phyloP scores from a whole-genome alignment of 345 rosid genomes.

The Lepidium africanum region DNA sequence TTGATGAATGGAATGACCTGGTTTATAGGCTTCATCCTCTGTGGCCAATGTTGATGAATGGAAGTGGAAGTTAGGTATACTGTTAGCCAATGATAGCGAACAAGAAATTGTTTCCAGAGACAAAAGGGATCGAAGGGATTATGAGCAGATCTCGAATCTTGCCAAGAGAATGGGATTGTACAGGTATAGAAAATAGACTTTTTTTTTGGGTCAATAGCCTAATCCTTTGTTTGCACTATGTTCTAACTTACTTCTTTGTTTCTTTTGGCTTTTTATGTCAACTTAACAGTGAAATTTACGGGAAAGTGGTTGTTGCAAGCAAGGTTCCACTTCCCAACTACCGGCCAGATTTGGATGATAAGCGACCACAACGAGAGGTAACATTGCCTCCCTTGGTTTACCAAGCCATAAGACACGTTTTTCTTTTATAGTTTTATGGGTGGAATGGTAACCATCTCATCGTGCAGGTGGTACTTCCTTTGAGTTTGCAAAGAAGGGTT shows the following conservation, averaged over 20 bases:
- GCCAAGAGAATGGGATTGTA: constrained; percentile 90
- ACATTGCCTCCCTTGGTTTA: constrained; percentile 11
- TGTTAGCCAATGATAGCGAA: constrained; percentile 64
- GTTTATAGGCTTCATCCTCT: constrained; percentile 78
- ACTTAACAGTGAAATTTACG: constrained; percentile 66
- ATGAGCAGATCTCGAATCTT: constrained; percentile 82
- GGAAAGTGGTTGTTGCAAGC: constrained; percentile 93
- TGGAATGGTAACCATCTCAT: constrained; percentile 1
- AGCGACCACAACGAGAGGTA: constrained; percentile 99
- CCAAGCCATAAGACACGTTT: background rate
- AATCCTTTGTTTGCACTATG: background rate
- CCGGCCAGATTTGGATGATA: constrained; percentile 96
- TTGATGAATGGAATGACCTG: background rate
- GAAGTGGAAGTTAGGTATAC: constrained; percentile 93
- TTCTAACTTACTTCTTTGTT: background rate
- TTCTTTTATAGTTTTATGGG: background rate
- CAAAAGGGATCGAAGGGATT: constrained; percentile 91
- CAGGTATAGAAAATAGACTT: constrained; percentile 31
- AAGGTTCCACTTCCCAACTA: constrained; percentile 96
- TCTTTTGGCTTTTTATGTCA: background rate
- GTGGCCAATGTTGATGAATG: constrained; percentile 92
- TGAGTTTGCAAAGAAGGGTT: constrained; percentile 89
- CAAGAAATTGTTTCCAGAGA: constrained; percentile 86
- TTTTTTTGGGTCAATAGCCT: background rate
- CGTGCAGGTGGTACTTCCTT: constrained; percentile 71